Percentiles rank a stretch among this genome's conserved stretches.
These are phyloP conservation scores for Rhizopogon vesiculosus DNA, from an alignment of 768 basidiomycete species.

Conservation along the genomic window DNA sequence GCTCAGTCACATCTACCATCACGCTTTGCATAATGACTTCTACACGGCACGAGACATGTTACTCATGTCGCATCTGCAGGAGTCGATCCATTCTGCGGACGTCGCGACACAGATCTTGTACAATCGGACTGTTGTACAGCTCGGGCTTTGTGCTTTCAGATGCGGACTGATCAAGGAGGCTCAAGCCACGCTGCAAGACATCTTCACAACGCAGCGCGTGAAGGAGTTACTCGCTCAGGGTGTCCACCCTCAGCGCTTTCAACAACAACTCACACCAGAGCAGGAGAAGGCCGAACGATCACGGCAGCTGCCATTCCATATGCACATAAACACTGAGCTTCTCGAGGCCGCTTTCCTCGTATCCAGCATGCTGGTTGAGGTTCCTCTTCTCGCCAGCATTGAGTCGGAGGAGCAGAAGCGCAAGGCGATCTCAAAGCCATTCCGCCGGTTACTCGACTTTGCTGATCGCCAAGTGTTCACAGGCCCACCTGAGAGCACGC, in stretches of 20 bases:
- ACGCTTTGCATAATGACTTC: slow-evolving; percentile 95
- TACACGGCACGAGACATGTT: slow-evolving; percentile 97
- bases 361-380: slow-evolving; percentile 98
- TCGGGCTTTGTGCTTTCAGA: slow-evolving; percentile 96
- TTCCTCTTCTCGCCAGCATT: slow-evolving; percentile 90
- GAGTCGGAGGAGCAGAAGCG: slow-evolving; percentile 93
- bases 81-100: slow-evolving; percentile 93
- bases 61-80: slow-evolving; percentile 97
- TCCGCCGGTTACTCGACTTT: slow-evolving; percentile 91
- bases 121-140: slow-evolving; percentile 95
- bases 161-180: slow-evolving; percentile 92
- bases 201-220: slow-evolving; percentile 93
- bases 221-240: slow-evolving; percentile 97
- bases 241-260: slow-evolving; percentile 89
- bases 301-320: slow-evolving; percentile 96
- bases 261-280: slow-evolving; percentile 75
- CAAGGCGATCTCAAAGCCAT: slow-evolving; percentile 93
- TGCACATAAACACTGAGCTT: slow-evolving; percentile 99
- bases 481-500: slow-evolving; percentile 96
- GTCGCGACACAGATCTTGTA: slow-evolving; percentile 97
- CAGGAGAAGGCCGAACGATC: slow-evolving; percentile 97
- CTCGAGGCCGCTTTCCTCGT: slow-evolving; percentile 97
- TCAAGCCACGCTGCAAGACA: slow-evolving; percentile 89
- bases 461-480: slow-evolving; percentile 98
- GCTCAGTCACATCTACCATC: slow-evolving; percentile 96